Evolutionary conservation across 106 monocot species (phyloP).

Genomic region (Alisma plantagoaquatica): DNA sequence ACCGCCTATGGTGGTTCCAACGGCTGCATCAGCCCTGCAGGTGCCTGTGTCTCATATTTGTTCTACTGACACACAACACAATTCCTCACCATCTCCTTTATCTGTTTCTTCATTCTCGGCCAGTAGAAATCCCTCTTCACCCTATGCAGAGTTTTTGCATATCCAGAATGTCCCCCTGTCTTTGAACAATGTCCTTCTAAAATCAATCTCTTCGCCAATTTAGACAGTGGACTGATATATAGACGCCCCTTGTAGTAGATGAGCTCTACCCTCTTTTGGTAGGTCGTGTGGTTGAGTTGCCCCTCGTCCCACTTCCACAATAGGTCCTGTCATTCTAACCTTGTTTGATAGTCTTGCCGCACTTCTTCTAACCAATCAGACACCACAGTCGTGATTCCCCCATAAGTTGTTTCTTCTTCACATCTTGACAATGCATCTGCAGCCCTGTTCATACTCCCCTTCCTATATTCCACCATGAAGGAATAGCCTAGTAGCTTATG

Average conservation of each 20-base stretch:
- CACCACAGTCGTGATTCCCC: too few species aligned
- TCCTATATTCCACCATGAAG: background rate
- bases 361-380: too few species aligned
- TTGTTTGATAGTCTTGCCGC: too few species aligned
- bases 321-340: too few species aligned
- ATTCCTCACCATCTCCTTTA: background rate
- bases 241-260: too few species aligned
- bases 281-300: too few species aligned
- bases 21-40: conserved; percentile 2
- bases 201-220: too few species aligned
- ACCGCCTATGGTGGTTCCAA: background rate
- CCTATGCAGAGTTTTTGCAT: background rate
- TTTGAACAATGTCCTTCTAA: too few species aligned
- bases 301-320: too few species aligned
- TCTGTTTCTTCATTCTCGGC: background rate
- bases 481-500: background rate
- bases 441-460: background rate
- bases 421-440: conserved; percentile 1
- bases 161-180: background rate
- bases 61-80: conserved; percentile 1
- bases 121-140: background rate
- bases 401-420: background rate
- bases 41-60: background rate
- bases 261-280: too few species aligned
- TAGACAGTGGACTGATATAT: too few species aligned